phyloP scores from a whole-genome alignment of 192 early-diverging fungal species.

The Paraglomus brasilianum region DNA sequence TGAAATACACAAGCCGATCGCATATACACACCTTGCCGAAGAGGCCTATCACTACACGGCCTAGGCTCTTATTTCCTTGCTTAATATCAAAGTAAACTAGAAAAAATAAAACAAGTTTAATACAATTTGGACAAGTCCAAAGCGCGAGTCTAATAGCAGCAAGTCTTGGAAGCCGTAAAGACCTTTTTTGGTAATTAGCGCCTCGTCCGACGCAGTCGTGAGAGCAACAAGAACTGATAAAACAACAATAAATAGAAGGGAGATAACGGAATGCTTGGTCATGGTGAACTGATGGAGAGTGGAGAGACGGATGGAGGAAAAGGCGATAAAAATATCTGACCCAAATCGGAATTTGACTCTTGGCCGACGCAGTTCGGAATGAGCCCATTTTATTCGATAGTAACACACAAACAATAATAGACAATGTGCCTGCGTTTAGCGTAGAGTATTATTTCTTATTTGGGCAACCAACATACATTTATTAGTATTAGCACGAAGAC shows the following conservation, averaged over 20 bases:
- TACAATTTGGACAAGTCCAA: no score
- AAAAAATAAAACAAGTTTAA: no score
- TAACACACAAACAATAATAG: no score
- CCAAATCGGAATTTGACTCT: neutral
- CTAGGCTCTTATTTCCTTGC: conserved; percentile 72
- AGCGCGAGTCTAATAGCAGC: no score
- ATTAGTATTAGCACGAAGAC: no score
- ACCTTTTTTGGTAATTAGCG: no score
- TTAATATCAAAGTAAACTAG: conserved; percentile 85
- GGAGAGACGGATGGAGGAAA: neutral
- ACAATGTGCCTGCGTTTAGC: no score
- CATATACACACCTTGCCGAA: conserved; percentile 61
- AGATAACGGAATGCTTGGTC: conserved; percentile 32
- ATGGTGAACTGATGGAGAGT: conserved; percentile 23
- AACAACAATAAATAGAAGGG: conserved; percentile 29
- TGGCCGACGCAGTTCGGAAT: neutral
- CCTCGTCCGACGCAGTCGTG: no score
- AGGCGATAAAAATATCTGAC: neutral
- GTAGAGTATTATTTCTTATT: no score
- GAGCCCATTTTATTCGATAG: no score
- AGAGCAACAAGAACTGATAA: conserved; percentile 30
- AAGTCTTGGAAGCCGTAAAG: no score
- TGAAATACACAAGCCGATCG: conserved; percentile 27
- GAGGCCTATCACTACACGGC: conserved; percentile 67
- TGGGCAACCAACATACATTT: no score